Evolutionary conservation across 2,329 filamentous ascomycete species (phyloP), one percentile per base, ranked within the genome.

Genomic region (Shiraia sp.): DNA sequence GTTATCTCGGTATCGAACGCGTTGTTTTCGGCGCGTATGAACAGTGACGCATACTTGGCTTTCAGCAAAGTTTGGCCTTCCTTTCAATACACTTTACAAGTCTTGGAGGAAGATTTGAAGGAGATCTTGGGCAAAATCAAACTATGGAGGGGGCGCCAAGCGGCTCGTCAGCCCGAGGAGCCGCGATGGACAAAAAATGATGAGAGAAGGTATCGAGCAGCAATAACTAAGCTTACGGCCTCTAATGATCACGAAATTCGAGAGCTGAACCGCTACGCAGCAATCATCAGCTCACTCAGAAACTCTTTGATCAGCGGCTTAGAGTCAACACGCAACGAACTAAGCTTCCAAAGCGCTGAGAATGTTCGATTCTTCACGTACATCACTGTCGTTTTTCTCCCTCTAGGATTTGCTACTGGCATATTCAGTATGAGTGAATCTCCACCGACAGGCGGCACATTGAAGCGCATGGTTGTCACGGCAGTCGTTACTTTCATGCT

Each of bases 351-450:
- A 7, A 35, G 59, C 15, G 53, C 58, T 1, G 55, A 66, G 30
- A 61, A 68, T 32, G 57, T 69, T 31, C 55, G 55, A 0, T 51
- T 60, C 28, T 69, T 70, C 38, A 70, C 67, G 1, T 67, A 68
- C 34, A 60, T 66, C 3, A 70, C 66, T 0, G 61, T 65, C 4
- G 55, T 70, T 15, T 70, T 70, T 44, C 44, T 70, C 2, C 66
- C 66, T 0, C 44, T 65, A 0, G 59, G 64, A 6, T 63, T 70
- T 17, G 60, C 60, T 1, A 45, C 59, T 2, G 59, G 57, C 22
- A 45, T 69, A 3, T 68, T 65, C 42, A 67, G 66, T 30, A 69
- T 68, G 63, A 51, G 36, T 10, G 14, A 13, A n/a, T 9, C 8
- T 8, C 5, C 28, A 3, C 16, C 10, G 4, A 8, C 10, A 14